Evolutionary conservation across 805 yeast genomes (phyloP).

Genomic region (Nakazawaea siamensis): DNA sequence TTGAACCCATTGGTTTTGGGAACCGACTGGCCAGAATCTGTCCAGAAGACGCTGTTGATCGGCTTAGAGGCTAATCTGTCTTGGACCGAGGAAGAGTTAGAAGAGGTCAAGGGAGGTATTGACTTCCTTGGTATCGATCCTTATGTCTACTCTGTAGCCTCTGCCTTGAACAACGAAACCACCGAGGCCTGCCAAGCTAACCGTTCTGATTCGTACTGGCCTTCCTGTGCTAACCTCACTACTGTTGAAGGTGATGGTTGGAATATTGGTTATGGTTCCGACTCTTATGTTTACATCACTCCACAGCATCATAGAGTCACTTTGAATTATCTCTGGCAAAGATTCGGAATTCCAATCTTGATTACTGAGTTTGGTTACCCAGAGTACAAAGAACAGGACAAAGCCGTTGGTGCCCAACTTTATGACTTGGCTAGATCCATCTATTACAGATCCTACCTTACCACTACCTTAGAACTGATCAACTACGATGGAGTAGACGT

Average conservation of each 20-base stretch:
- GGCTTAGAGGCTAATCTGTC: conserved; percentile 11
- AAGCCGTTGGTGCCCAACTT: conserved; percentile 19
- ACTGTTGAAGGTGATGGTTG: conserved; percentile 15
- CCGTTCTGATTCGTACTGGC: conserved; percentile 17
- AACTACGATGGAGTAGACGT: conserved; percentile 20
- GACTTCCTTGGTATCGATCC: conserved; percentile 27
- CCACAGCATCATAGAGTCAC: conserved; percentile 19
- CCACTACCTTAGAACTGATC: conserved; percentile 19
- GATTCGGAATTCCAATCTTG: conserved; percentile 19
- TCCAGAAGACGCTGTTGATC: conserved; percentile 15
- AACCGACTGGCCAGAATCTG: conserved; percentile 21
- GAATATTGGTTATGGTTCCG: conserved; percentile 18
- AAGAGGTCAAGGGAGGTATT: conserved; percentile 16
- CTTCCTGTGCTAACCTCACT: conserved; percentile 18
- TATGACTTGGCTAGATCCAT: conserved; percentile 22
- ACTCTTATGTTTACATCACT: conserved; percentile 17
- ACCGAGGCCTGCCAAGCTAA: conserved; percentile 19
- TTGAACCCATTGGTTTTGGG: conserved; percentile 25
- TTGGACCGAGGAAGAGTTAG: conserved; percentile 20
- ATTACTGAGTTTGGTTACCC: conserved; percentile 27
- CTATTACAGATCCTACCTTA: conserved; percentile 22
- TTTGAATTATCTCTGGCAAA: conserved; percentile 20
- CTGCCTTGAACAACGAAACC: conserved; percentile 12
- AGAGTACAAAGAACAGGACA: conserved; percentile 22
- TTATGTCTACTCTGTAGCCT: conserved; percentile 20